These are phyloP conservation scores for Leccinum griseonigrum DNA, from an alignment of 1,284 basidiomycete species.

Conservation along the genomic window DNA sequence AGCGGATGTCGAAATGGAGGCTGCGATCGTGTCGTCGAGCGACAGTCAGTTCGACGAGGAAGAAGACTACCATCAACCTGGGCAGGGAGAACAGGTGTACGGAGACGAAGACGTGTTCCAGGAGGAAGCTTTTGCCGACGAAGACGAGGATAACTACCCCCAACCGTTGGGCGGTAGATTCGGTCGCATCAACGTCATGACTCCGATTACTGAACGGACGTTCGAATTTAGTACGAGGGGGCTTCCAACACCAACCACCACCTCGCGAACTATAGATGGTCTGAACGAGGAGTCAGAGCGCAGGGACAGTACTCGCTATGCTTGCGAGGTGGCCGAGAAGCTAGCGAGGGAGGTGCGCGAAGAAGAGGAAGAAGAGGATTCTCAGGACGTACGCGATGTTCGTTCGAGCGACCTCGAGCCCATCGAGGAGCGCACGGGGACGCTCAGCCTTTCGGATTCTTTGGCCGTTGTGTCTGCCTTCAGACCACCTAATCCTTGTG, in stretches of 20 bases:
- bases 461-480: constrained; percentile 60
- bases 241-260: constrained; percentile 31
- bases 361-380: constrained; percentile 26
- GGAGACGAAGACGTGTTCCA: constrained; percentile 23
- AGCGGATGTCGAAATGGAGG: too few relatives aligned
- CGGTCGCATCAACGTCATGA: constrained; percentile 85
- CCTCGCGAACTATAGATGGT: constrained; percentile 24
- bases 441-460: constrained; percentile 61
- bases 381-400: constrained; percentile 24
- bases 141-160: constrained; percentile 32
- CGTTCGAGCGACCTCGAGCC: constrained; percentile 25
- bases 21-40: constrained; percentile 32
- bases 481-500: constrained; percentile 83
- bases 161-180: constrained; percentile 70
- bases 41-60: constrained; percentile 36
- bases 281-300: constrained; percentile 22
- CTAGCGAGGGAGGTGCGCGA: constrained; percentile 53
- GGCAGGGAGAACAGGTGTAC: constrained; percentile 17
- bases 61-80: constrained; percentile 30
- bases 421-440: constrained; percentile 55
- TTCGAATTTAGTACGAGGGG: constrained; percentile 74
- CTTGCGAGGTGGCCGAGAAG: constrained; percentile 50
- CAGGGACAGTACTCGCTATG: constrained; percentile 42
- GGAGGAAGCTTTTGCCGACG: constrained; percentile 30
- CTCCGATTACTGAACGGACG: constrained; percentile 92